Percentiles rank a stretch among this genome's conserved stretches.
Evolutionary conservation across 768 basidiomycete genomes (phyloP).

Genomic region (Hydnum rufescens): DNA sequence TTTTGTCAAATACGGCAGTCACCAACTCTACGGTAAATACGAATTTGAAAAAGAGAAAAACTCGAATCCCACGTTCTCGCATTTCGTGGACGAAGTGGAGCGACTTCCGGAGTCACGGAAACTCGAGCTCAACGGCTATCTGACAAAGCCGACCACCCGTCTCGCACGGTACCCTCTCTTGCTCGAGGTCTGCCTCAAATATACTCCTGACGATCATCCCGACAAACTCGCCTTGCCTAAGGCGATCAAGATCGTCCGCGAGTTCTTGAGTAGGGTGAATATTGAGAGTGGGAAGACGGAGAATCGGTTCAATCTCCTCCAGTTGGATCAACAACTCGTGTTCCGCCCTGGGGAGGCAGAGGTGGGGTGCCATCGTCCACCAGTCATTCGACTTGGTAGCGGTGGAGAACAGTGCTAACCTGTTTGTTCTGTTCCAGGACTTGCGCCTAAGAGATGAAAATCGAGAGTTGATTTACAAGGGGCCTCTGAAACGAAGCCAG

Average conservation of each 20-base stretch:
- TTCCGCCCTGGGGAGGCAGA: slow-evolving; percentile 83
- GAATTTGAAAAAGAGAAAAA: slow-evolving; percentile 99
- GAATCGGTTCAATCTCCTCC: slow-evolving; percentile 86
- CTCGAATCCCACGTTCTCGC: slow-evolving; percentile 76
- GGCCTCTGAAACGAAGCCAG: slow-evolving; percentile 58
- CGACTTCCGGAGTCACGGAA: slow-evolving; percentile 88
- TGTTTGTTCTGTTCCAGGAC: slow-evolving; percentile 31
- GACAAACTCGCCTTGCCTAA: slow-evolving; percentile 65
- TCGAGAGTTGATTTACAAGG: slow-evolving; percentile 83
- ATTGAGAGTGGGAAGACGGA: slow-evolving; percentile 87
- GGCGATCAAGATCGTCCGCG: slow-evolving; percentile 55
- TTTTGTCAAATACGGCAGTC: slow-evolving; percentile 88
- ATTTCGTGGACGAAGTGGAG: slow-evolving; percentile 92
- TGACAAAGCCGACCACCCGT: slow-evolving; percentile 95
- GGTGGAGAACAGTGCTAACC: background rate
- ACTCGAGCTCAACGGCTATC: slow-evolving; percentile 89
- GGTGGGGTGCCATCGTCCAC: slow-evolving; percentile 27
- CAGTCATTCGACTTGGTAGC: background rate
- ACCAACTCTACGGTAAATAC: slow-evolving; percentile 95
- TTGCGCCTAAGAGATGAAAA: slow-evolving; percentile 71
- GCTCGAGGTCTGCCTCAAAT: slow-evolving; percentile 78
- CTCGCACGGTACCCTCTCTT: slow-evolving; percentile 91
- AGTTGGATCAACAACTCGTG: slow-evolving; percentile 78
- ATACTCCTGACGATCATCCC: slow-evolving; percentile 75
- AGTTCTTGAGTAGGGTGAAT: slow-evolving; percentile 77